These are phyloP conservation scores for Acer saccharum DNA, from an alignment of 345 rosid genomes.

Conservation along the genomic window DNA sequence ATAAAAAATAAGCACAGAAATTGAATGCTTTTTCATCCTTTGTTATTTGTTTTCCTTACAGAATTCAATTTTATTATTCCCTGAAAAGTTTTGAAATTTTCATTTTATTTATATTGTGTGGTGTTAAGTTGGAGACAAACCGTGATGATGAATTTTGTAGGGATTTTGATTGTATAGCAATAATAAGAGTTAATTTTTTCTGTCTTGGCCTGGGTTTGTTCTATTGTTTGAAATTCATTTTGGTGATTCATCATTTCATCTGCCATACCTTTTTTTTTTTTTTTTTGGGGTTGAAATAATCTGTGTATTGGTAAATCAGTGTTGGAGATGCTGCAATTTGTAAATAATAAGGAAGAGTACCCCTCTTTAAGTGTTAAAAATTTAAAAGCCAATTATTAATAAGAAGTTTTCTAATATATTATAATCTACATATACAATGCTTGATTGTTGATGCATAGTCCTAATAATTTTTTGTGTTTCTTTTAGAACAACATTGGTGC, in stretches of 20 bases:
- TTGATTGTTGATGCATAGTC: not conserved
- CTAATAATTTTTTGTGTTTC: too few relatives aligned
- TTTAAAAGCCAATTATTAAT: not conserved
- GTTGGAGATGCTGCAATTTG: not conserved
- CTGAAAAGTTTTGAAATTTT: not conserved
- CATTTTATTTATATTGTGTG: not conserved
- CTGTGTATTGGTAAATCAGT: not conserved
- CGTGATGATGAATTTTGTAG: not conserved
- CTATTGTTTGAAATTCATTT: not conserved
- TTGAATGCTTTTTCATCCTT: too few relatives aligned
- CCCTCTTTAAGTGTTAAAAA: not conserved
- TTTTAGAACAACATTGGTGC: not conserved
- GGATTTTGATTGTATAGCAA: not conserved
- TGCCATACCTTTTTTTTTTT: not conserved
- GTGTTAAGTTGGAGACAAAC: not conserved
- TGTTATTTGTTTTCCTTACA: not conserved
- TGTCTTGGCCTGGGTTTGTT: not conserved
- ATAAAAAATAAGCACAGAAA: too few relatives aligned
- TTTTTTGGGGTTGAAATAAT: not conserved
- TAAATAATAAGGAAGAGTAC: not conserved
- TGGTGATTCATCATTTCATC: not conserved
- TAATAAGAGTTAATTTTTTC: not conserved
- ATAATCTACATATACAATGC: not conserved
- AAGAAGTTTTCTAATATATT: not conserved
- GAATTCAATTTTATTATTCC: not conserved